A percentile compares a stretch with the other conserved stretches of the same genome.
Conservation (phyloP, 495 filamentous ascomycete species). For the Annulohypoxylon stygium region DNA sequence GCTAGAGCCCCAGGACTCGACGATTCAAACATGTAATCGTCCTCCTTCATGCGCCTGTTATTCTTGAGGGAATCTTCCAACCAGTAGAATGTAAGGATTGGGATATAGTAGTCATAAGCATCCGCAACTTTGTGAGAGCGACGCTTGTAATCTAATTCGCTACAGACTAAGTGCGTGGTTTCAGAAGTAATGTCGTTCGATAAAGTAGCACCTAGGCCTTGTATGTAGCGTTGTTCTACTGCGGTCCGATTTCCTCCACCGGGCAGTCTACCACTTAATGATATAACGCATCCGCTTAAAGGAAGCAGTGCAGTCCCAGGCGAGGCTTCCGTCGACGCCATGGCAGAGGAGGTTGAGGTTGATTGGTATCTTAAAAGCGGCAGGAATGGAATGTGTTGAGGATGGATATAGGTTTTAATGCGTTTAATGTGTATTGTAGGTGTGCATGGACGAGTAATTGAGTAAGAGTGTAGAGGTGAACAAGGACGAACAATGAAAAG, state of each 20-base stretch:
- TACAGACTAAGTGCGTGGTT: constrained; percentile 73
- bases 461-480: no score
- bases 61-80: constrained; percentile 65
- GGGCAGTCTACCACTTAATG: constrained; percentile 72
- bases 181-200: constrained; percentile 59
- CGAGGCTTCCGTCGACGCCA: constrained; percentile 19
- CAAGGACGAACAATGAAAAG: no score
- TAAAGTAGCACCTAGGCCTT: constrained; percentile 64
- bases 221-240: constrained; percentile 59
- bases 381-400: neutral
- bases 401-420: no score
- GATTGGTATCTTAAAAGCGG: neutral
- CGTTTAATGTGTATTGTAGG: no score
- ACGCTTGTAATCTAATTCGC: constrained; percentile 66
- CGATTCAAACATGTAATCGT: constrained; percentile 46
- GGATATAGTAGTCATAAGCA: constrained; percentile 62
- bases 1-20: constrained; percentile 36
- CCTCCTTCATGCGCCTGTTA: constrained; percentile 60
- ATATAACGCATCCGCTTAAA: constrained; percentile 64
- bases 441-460: no score
- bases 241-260: constrained; percentile 62
- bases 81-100: constrained; percentile 74
- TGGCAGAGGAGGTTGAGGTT: neutral
- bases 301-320: constrained; percentile 40
- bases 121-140: constrained; percentile 62